These are phyloP conservation scores for Gleditsia sinensis DNA, from an alignment of 306 rosid species.

Conservation along the genomic window DNA sequence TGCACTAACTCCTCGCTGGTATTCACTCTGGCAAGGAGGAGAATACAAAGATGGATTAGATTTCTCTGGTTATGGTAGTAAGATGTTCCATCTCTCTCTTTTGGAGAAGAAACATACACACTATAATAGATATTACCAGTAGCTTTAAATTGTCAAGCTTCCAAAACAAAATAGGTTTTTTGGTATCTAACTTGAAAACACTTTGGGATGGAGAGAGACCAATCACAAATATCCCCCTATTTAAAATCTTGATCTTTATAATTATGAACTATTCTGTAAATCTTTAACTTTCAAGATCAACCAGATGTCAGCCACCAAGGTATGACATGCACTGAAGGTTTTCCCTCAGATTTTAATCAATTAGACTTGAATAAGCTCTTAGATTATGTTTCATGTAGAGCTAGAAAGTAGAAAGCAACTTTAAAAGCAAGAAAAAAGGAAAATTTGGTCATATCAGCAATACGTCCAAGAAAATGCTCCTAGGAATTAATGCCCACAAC, in stretches of 20 bases:
- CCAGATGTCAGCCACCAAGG: neutral
- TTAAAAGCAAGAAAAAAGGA: conserved; percentile 1
- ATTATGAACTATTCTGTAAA: neutral
- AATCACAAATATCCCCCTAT: conserved; percentile 24
- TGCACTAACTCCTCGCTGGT: conserved; percentile 98
- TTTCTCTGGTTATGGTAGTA: conserved; percentile 24
- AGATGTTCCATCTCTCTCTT: neutral
- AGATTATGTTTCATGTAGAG: conserved; percentile 3
- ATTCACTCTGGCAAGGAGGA: conserved; percentile 73
- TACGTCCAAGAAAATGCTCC: conserved; percentile 21
- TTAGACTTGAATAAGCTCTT: conserved; percentile 17
- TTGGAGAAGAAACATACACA: neutral
- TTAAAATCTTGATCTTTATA: conserved; percentile 14
- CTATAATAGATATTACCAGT: conserved; percentile 5
- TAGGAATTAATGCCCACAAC: neutral
- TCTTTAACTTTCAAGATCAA: neutral
- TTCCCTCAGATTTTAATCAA: conserved; percentile 1
- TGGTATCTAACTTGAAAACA: conserved; percentile 4
- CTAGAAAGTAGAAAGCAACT: conserved; percentile 14
- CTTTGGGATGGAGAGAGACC: neutral
- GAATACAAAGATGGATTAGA: conserved; percentile 31
- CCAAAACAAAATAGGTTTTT: conserved; percentile 13
- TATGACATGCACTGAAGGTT: neutral
- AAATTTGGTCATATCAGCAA: neutral
- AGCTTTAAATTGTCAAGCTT: conserved; percentile 22